Conservation (phyloP, 2,329 filamentous ascomycete genomes). For the Penicillium corylophilum region DNA sequence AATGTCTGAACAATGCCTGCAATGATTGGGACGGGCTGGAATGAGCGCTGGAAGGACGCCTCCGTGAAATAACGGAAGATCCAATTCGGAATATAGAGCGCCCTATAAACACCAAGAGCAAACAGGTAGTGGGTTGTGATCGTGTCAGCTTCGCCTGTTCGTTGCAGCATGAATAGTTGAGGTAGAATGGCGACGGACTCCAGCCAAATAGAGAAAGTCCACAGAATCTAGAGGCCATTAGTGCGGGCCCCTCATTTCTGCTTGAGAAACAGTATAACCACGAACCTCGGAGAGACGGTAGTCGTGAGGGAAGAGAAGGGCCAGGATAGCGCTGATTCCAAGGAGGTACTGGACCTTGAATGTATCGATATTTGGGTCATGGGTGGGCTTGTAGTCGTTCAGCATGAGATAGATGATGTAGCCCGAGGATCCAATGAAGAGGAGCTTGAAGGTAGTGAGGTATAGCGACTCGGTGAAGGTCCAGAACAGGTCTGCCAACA, state of each 20-base stretch:
- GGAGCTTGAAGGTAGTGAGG: conserved; percentile 92
- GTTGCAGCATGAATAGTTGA: conserved; percentile 96
- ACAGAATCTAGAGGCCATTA: conserved; percentile 66
- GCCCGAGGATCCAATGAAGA: conserved; percentile 85
- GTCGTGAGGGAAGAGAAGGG: conserved; percentile 78
- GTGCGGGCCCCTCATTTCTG: neutral
- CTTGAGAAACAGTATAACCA: neutral
- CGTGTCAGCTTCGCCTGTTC: conserved; percentile 97
- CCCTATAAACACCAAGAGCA: conserved; percentile 84
- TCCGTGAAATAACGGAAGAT: conserved; percentile 85
- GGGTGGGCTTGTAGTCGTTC: conserved; percentile 93
- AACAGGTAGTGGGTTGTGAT: conserved; percentile 98
- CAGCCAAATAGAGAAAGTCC: conserved; percentile 98
- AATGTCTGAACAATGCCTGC: conserved; percentile 92
- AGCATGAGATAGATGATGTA: conserved; percentile 99
- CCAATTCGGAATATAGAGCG: conserved; percentile 98
- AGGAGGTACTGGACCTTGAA: conserved; percentile 96
- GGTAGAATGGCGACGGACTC: conserved; percentile 95
- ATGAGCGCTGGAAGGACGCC: conserved; percentile 73
- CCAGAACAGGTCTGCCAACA: conserved; percentile 74
- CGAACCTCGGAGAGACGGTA: conserved; percentile 70
- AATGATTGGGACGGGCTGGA: conserved; percentile 82
- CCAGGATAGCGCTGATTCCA: conserved; percentile 74
- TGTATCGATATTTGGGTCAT: conserved; percentile 94
- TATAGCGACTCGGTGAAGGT: conserved; percentile 77